Evolutionary conservation across 805 yeast species (phyloP), one percentile per base, ranked within the genome.

Genomic region (Saturnispora zaruensis): DNA sequence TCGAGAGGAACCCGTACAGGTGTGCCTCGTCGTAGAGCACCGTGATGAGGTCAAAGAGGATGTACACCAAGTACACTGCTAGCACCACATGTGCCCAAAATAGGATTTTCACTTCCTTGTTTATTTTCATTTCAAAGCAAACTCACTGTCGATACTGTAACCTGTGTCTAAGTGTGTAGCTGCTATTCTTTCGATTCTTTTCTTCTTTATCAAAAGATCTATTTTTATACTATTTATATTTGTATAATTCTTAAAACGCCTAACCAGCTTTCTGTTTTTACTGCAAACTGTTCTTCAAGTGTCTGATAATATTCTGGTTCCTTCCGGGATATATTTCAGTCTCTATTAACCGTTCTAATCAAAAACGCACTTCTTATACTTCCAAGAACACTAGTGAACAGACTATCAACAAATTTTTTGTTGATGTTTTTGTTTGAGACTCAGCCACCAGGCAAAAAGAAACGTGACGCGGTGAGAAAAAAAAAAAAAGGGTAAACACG

Each of bases 11-110:
- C 1, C 84, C 86, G 60, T 84, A 87, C 14, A 73, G 67, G 59
- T 72, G 75, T 0, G 88, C 71, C 62, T 83, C 87, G 65, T 86
- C 95, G 57, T 84, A 73, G n/a, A 84, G 69, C 51, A 88, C 66
- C 5, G 90, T 77, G 51, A 87, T 77, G 51, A 88, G 71, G 65
- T 88, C 95, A 57, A 79, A 81, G 3, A 83, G 76, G 57, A 77
- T 74, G 62, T 81, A 86, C n/a, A 77, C 66, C 26, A 83, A 66
- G 54, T 76, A 76, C 4, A 75, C 47, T 11, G 82, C 66, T 25
- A 84, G 58, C n/a, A 74, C 63, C 13, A 77, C 59, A 59, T 86
- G 90, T 20, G 77, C 79, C 65, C 76, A 72, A 43, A 84, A 61
- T 43, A 86, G 72, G 56, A 76, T 74, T 56, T 78, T 78, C 41